Base-by-base conservation (phyloP, 495 filamentous ascomycete genomes). In the Clohesyomyces aquaticus region DNA sequence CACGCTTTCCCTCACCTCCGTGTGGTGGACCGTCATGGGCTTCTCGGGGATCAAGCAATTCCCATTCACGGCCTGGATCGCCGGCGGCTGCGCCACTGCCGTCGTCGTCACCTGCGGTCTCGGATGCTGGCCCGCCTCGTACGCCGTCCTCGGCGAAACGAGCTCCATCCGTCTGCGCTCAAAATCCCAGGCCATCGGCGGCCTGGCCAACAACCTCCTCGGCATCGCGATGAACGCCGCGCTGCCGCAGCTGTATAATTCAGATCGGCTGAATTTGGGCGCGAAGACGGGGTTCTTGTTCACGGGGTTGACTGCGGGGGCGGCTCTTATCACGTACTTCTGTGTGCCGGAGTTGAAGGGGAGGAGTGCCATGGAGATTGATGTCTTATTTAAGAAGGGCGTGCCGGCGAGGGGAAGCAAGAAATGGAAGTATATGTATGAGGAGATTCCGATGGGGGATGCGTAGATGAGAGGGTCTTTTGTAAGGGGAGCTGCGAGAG, bases 281-380 rank as follows among this genome's bases (percentile, higher is more conserved):
- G 61, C 35, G 18, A 65, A 65, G 27, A 65, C 61, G 11, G 61
- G 61, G 3, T 65, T 59, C 29, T 11, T 59, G 29, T 65, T 65
- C 27, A 45, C 61, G 22, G 35, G 9, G 3, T 41, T 56, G 14
- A 38, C 29, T 38, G 11, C 23, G 16, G 11, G 51, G 43, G 61
- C 25, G 1, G 61, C 61, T 4, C 22, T 54, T 3, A 16, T 35
- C 45, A 59, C 42, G 46, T 65, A 52, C 21, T 59, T 58, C 2
- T 50, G 29, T 45, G 61, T 65, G 21, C 54, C 61, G 8, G 61
- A 65, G 55, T 21, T 65, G 54, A 65, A 65, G 46, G 61, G 61
- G 4, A 43, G 61, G 32, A 59, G 54, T 53, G 52, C 51, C 32
- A 14, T 56, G 19, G 61, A 65, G 54, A 65, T 65, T 65, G 61